A percentile compares a stretch with the other conserved stretches of the same genome.
phyloP scores from a whole-genome alignment of 805 yeast species.

The Wickerhamomyces sydowiorum region DNA sequence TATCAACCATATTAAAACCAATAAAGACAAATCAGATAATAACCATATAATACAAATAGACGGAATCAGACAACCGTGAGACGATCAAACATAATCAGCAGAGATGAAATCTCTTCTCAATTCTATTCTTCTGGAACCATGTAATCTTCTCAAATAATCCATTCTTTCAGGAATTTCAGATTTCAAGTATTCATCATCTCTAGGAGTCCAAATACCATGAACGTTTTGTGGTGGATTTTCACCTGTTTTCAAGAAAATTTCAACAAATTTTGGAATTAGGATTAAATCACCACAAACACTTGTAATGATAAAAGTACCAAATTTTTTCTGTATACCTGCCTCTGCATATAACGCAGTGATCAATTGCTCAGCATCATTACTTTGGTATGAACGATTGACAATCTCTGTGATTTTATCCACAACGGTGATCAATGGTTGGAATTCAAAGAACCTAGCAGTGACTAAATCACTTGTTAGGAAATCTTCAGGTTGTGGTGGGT shows the following conservation, averaged over 20 bases:
- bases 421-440: conserved; percentile 27
- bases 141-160: conserved; percentile 28
- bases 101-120: conserved; percentile 35
- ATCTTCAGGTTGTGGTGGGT: conserved; percentile 18
- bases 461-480: conserved; percentile 30
- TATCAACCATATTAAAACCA: not conserved
- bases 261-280: conserved; percentile 35
- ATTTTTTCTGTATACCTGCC: conserved; percentile 35
- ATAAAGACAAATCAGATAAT: not conserved
- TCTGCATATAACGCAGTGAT: conserved; percentile 35
- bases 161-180: conserved; percentile 28
- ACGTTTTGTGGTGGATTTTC: conserved; percentile 36
- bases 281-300: conserved; percentile 38
- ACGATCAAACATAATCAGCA: conserved; percentile 25
- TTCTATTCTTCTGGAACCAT: conserved; percentile 35
- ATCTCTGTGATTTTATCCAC: conserved; percentile 32
- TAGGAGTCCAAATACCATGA: conserved; percentile 41
- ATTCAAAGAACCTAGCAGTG: conserved; percentile 29
- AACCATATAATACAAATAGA: not conserved
- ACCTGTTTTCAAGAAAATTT: conserved; percentile 33
- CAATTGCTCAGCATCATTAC: conserved; percentile 37
- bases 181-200: conserved; percentile 34
- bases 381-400: conserved; percentile 33
- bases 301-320: conserved; percentile 36
- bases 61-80: not conserved